These are phyloP conservation scores for Cryptococcus sp. DNA, from an alignment of 1,284 basidiomycete genomes.

Conservation along the genomic window DNA sequence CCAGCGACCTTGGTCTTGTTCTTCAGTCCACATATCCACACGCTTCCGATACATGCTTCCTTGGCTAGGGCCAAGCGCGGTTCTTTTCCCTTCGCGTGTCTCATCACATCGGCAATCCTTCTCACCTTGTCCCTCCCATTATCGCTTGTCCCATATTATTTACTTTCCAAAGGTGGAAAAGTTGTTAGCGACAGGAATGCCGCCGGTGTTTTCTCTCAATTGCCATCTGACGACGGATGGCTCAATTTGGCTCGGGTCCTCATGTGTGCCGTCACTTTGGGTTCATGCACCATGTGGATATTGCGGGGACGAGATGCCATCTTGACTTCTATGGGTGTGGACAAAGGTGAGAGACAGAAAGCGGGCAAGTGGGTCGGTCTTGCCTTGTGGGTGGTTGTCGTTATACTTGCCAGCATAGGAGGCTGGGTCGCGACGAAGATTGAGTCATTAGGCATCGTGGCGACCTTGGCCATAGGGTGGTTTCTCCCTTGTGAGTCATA, in stretches of 20 bases:
- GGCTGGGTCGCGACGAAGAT: slow-evolving; percentile 46
- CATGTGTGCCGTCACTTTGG: slow-evolving; percentile 40
- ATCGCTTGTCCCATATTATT: slow-evolving; percentile 54
- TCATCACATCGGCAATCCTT: slow-evolving; percentile 38
- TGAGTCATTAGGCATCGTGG: slow-evolving; percentile 47
- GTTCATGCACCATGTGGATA: slow-evolving; percentile 45
- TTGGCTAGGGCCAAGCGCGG: slow-evolving; percentile 42
- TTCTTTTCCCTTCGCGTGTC: slow-evolving; percentile 44
- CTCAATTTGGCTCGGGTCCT: slow-evolving; percentile 50
- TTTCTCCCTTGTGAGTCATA: slow-evolving; percentile 49
- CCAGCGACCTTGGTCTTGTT: slow-evolving; percentile 49
- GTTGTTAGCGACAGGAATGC: not conserved
- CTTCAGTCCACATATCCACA: slow-evolving; percentile 51
- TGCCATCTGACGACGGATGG: slow-evolving; percentile 47
- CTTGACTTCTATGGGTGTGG: slow-evolving; percentile 40
- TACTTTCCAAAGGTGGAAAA: slow-evolving; percentile 31
- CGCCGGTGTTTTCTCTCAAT: slow-evolving; percentile 36
- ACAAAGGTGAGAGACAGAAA: slow-evolving; percentile 40
- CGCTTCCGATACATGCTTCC: slow-evolving; percentile 47
- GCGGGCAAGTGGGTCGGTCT: slow-evolving; percentile 47
- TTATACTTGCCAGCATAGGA: slow-evolving; percentile 40
- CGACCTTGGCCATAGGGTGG: slow-evolving; percentile 49
- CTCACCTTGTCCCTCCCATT: slow-evolving; percentile 49
- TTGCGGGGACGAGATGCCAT: slow-evolving; percentile 49
- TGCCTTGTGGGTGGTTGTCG: slow-evolving; percentile 43